These are phyloP conservation scores for Ordospora pajunii DNA, from an alignment of 371 early-diverging fungal genomes.

Conservation along the genomic window DNA sequence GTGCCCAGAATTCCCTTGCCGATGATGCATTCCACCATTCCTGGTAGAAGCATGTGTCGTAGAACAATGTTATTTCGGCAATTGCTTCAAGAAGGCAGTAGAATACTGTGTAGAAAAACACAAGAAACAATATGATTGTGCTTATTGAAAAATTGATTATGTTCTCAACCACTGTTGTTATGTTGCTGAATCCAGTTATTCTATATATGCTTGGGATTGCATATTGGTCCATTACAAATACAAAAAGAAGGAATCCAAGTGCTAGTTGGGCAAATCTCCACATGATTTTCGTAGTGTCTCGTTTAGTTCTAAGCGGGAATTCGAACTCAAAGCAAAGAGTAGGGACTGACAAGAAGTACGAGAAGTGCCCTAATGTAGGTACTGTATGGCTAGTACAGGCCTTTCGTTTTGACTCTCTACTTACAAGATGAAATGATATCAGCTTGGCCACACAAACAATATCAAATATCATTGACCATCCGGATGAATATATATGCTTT, in stretches of 20 bases:
- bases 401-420: neutral
- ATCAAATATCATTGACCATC: constrained; percentile 19
- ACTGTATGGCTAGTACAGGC: neutral
- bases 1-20: constrained; percentile 82
- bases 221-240: constrained; percentile 52
- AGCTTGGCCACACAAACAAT: constrained; percentile 13
- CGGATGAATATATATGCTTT: constrained; percentile 19
- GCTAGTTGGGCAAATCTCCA: neutral
- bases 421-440: constrained; percentile 19
- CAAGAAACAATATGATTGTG: constrained; percentile 64
- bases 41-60: constrained; percentile 88
- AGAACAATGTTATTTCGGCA: constrained; percentile 83
- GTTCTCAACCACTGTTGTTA: constrained; percentile 18
- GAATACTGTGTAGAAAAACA: constrained; percentile 78
- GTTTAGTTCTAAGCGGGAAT: neutral
- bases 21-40: constrained; percentile 95
- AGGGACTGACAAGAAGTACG: constrained; percentile 41
- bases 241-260: constrained; percentile 25
- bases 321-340: constrained; percentile 29
- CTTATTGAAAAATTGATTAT: constrained; percentile 33
- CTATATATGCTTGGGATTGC: constrained; percentile 48
- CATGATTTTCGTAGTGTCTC: constrained; percentile 6
- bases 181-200: neutral
- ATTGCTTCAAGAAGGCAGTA: constrained; percentile 83
- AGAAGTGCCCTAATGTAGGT: constrained; percentile 13